Evolutionary conservation across 164 flowering plant species (phyloP), one percentile per base, ranked within the genome.

Genomic region (Liquidambar formosana): DNA sequence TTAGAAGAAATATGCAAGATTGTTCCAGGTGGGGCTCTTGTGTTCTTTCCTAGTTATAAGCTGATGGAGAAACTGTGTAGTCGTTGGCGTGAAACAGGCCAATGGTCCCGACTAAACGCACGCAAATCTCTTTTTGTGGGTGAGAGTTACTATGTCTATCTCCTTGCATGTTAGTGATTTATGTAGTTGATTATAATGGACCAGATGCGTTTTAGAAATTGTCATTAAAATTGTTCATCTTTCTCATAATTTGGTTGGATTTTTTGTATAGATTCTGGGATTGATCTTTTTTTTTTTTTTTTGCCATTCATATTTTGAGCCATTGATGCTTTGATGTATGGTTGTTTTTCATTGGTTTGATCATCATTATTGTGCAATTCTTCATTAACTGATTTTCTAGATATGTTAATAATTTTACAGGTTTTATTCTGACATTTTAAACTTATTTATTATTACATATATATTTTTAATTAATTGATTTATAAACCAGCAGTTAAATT

Each of bases 1-100:
- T 76, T 95, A 65, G 97, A 95, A 73, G 96, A 90, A 76, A 88
- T 93, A 22, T 89, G 82, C 75, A 86, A 81, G 72, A 72, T 86
- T 65, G 93, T 87, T 70, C 98, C 97, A 18, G 92, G 88, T 66
- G 99, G 99, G 41, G 89, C 85, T 63, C 91, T 95, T 61, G 91
- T 93, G 53, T 95, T 95, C 82, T 95, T 95, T 70, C 99, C 99
- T 44, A 95, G 99, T 79, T 95, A 95, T 76, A 93, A 91, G 65
- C 76, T 95, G 81, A 86, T 95, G 93, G 97, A 91, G 45, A 95
- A 91, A 78, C 75, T 95, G 18, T 71, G 88, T 65, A 75, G 56
- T 48, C 94, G 97, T 25, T 95, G 99, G 99, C 73, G 63, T 63
- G 87, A 86, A 80, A 95, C 97, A 57, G 98, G 98, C 61, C 98